A percentile compares a stretch with the other conserved stretches of the same genome.
These are phyloP conservation scores for Kodamaea neixiangensis DNA, from an alignment of 805 yeast genomes.

Conservation along the genomic window DNA sequence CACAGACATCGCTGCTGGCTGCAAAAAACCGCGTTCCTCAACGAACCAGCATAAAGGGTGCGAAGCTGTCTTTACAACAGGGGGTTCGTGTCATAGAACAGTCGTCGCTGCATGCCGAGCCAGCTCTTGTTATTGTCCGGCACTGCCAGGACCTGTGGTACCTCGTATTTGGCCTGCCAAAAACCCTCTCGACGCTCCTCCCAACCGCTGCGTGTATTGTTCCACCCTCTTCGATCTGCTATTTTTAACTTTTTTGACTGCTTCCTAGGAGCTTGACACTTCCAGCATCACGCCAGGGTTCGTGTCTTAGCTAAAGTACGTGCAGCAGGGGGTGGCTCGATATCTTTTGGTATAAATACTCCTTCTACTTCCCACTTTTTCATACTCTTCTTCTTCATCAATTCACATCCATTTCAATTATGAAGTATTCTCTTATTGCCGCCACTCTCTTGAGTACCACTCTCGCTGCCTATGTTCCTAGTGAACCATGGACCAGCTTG, in stretches of 20 bases:
- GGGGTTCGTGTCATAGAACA: neutral
- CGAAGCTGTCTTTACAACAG: neutral
- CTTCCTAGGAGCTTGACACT: neutral
- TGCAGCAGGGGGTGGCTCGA: neutral
- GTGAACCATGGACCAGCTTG: slow-evolving; percentile 30
- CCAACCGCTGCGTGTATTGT: neutral
- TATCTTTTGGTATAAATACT: neutral
- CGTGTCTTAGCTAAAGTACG: neutral
- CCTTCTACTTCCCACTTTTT: neutral
- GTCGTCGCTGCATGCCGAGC: neutral
- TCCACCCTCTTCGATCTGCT: neutral
- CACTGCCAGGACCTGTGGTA: neutral
- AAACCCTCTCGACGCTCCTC: neutral
- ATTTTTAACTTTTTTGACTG: slow-evolving; percentile 1
- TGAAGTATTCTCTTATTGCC: slow-evolving; percentile 25
- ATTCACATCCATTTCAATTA: slow-evolving; percentile 10
- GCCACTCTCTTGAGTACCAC: slow-evolving; percentile 15
- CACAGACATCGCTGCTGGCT: neutral
- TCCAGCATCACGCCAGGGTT: slow-evolving; percentile 1
- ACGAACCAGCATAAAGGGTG: neutral
- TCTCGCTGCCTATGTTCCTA: slow-evolving; percentile 27
- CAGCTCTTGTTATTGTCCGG: neutral
- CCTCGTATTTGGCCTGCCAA: neutral
- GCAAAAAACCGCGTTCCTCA: neutral
- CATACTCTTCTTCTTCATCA: neutral